Percentiles rank a stretch among this genome's conserved stretches.
Evolutionary conservation across 2,329 filamentous ascomycete species (phyloP).

Genomic region (Aureobasidium subglaciale): DNA sequence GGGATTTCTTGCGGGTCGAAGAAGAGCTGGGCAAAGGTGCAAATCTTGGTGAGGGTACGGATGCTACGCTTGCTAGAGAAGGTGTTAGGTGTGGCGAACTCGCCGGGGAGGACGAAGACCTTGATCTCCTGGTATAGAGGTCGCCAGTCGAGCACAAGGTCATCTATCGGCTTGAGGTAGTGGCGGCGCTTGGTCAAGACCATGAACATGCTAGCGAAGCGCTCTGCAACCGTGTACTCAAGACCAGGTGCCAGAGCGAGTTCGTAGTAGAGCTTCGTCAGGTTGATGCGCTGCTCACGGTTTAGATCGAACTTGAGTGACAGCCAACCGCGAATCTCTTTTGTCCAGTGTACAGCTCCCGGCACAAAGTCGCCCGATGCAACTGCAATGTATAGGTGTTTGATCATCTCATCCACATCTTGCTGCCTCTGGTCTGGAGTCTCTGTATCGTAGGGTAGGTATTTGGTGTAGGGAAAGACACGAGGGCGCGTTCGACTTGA

Average conservation of each 20-base stretch:
- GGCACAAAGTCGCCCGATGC: slow-evolving; percentile 90
- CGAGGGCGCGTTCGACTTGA: slow-evolving; percentile 65
- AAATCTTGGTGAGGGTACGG: slow-evolving; percentile 76
- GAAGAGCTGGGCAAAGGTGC: slow-evolving; percentile 82
- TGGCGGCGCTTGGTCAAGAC: slow-evolving; percentile 96
- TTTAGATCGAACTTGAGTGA: slow-evolving; percentile 96
- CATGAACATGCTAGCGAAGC: slow-evolving; percentile 95
- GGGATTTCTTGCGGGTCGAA: slow-evolving; percentile 84
- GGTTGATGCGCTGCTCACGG: slow-evolving; percentile 69
- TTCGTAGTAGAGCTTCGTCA: slow-evolving; percentile 91
- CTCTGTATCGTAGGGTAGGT: slow-evolving; percentile 85
- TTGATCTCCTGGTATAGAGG: slow-evolving; percentile 92
- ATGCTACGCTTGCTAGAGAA: slow-evolving; percentile 54
- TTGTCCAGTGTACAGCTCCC: slow-evolving; percentile 92
- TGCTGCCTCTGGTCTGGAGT: slow-evolving; percentile 68
- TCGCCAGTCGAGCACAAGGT: slow-evolving; percentile 87
- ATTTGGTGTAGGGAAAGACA: slow-evolving; percentile 86
- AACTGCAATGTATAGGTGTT: slow-evolving; percentile 86
- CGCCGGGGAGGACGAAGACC: slow-evolving; percentile 76
- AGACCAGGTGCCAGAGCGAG: slow-evolving; percentile 84
- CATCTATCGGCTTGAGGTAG: slow-evolving; percentile 83
- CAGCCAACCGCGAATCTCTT: slow-evolving; percentile 91
- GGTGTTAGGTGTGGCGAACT: slow-evolving; percentile 60
- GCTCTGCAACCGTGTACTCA: slow-evolving; percentile 72
- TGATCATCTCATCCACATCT: slow-evolving; percentile 79